A percentile compares a stretch with the other conserved stretches of the same genome.
These are phyloP conservation scores for Sphaerulina vaccinii DNA, from an alignment of 2,329 filamentous ascomycete genomes.

Conservation along the genomic window DNA sequence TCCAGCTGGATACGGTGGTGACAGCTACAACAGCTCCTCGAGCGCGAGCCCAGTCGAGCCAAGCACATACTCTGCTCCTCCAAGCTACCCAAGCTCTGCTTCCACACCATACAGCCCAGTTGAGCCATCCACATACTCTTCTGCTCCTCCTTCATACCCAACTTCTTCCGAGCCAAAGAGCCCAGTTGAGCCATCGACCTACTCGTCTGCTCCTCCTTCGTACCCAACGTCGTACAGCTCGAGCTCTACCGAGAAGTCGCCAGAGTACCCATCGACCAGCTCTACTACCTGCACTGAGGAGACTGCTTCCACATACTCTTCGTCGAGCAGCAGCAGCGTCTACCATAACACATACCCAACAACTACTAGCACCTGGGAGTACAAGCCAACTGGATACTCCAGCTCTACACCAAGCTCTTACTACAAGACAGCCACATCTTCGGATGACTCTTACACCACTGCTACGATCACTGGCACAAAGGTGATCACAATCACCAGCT, in stretches of 20 bases:
- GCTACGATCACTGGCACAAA: constrained; percentile 25
- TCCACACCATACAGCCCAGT: too few species aligned
- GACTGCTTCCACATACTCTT: neutral
- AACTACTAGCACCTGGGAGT: too few species aligned
- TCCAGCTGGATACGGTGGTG: constrained; percentile 19
- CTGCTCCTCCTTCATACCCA: neutral
- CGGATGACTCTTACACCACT: constrained; percentile 21
- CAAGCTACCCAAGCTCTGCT: neutral
- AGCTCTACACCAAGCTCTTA: too few species aligned
- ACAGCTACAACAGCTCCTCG: constrained; percentile 1
- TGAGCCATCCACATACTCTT: too few species aligned
- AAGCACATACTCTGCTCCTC: neutral
- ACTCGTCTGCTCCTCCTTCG: neutral
- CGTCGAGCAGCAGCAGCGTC: neutral
- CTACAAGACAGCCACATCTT: too few species aligned
- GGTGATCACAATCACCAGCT: constrained; percentile 24
- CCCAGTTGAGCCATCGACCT: too few species aligned
- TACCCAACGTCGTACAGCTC: constrained; percentile 1
- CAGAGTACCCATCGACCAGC: constrained; percentile 2
- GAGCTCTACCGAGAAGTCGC: neutral
- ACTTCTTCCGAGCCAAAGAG: too few species aligned
- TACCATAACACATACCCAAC: too few species aligned
- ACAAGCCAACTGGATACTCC: constrained; percentile 8
- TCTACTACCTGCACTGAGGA: neutral
- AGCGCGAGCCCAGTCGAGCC: neutral